A percentile compares a stretch with the other conserved stretches of the same genome.
Conservation (phyloP, 768 basidiomycete species). For the Coprinellus micaceus region DNA sequence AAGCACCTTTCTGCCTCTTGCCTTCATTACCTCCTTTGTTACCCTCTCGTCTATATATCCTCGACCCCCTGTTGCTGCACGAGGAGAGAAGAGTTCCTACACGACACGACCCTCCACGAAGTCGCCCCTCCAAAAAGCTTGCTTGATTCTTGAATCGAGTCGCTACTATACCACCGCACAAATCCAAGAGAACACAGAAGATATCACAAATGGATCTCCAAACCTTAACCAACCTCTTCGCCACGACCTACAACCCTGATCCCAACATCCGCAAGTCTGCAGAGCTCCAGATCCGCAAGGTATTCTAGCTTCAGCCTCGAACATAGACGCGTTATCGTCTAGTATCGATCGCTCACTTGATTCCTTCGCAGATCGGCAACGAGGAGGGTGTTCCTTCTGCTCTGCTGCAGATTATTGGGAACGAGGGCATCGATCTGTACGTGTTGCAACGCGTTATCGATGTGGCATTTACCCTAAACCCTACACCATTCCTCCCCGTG, state of each 20-base stretch:
- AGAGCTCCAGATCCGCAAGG: constrained; percentile 87
- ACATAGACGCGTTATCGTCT: not conserved
- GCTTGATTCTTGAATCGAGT: not conserved
- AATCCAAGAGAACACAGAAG: not conserved
- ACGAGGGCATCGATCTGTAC: constrained; percentile 74
- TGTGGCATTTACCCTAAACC: not conserved
- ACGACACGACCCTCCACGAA: too few species aligned
- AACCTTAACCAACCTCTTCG: constrained; percentile 72
- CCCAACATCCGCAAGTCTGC: constrained; percentile 83
- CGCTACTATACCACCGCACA: not conserved
- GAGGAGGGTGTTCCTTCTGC: constrained; percentile 84
- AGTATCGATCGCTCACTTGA: not conserved
- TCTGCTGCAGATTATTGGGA: constrained; percentile 79
- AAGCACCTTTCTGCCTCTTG: not conserved
- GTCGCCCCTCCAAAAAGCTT: too few species aligned
- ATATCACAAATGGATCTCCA: constrained; percentile 60
- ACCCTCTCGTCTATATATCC: not conserved
- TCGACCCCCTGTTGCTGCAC: not conserved
- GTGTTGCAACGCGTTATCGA: constrained; percentile 38
- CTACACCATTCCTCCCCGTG: not conserved
- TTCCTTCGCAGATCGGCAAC: constrained; percentile 55
- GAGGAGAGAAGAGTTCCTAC: not conserved
- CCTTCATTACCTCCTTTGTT: constrained; percentile 4
- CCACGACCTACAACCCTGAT: constrained; percentile 77
- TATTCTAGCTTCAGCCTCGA: too few species aligned